Evolutionary conservation across 2,329 filamentous ascomycete species (phyloP).

Genomic region (Paraconiothyrium brasiliense): DNA sequence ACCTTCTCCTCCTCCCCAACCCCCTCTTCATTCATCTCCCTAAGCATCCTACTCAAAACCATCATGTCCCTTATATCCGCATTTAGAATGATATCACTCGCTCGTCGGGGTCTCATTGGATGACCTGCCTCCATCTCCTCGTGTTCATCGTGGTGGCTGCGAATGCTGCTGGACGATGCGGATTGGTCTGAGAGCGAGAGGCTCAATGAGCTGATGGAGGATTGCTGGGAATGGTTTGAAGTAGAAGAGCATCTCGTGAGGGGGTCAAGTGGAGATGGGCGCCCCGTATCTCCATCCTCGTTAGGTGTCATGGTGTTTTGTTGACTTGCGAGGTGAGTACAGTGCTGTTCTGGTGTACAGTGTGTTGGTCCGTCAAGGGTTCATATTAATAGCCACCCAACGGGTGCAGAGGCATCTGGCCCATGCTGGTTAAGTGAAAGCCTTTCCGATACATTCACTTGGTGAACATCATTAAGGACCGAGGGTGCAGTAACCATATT

Average conservation of each 20-base stretch:
- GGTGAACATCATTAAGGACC: not conserved
- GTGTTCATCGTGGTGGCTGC: not conserved
- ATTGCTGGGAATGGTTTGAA: not conserved
- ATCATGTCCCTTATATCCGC: not conserved
- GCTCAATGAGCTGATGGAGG: not conserved
- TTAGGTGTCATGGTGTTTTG: not conserved
- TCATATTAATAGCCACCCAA: not conserved
- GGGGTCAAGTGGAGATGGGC: not conserved
- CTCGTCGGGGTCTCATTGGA: not conserved
- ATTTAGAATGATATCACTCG: constrained; percentile 4
- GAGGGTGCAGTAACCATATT: not conserved
- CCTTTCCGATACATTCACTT: not conserved
- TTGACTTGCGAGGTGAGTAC: not conserved
- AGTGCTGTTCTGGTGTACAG: not conserved
- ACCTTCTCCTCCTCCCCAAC: not conserved
- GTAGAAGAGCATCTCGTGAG: not conserved
- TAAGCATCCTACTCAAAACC: not conserved
- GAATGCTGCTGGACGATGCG: not conserved
- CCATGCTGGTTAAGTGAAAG: not conserved
- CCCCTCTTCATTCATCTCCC: constrained; percentile 8
- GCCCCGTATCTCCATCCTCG: not conserved
- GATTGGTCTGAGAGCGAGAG: not conserved
- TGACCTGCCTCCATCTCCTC: not conserved
- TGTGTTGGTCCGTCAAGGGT: not conserved
- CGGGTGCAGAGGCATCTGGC: not conserved